Conservation (phyloP, 495 filamentous ascomycete genomes). For the Oleoguttula mirabilis region DNA sequence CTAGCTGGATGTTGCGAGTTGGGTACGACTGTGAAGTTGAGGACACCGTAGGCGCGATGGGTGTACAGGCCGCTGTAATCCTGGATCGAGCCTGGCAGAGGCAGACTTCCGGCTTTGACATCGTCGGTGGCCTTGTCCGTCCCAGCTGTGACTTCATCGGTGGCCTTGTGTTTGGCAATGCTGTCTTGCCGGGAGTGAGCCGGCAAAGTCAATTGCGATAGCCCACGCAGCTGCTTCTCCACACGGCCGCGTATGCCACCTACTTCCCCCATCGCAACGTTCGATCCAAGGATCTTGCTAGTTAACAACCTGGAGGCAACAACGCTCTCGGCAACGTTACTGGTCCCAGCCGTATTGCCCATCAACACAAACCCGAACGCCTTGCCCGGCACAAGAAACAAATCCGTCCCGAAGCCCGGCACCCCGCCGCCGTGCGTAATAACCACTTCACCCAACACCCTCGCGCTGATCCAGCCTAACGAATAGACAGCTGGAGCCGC, state of each 20-base stretch:
- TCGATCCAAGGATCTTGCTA: background rate
- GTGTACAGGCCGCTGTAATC: background rate
- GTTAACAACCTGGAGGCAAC: background rate
- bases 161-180: background rate
- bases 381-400: background rate
- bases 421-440: background rate
- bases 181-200: background rate
- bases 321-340: background rate
- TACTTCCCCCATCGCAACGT: background rate
- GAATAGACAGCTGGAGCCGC: background rate
- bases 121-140: background rate
- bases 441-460: background rate
- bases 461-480: background rate
- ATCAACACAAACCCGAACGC: background rate
- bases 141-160: background rate
- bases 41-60: background rate
- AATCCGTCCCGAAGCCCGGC: background rate
- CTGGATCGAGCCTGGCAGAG: background rate
- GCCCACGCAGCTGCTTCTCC: background rate
- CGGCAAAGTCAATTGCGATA: background rate
- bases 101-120: too few species aligned
- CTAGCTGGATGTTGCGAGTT: too few species aligned
- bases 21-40: background rate
- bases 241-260: too few species aligned
- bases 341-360: background rate